Percentiles rank a stretch among this genome's conserved stretches.
phyloP scores from a whole-genome alignment of 306 rosid genomes.

The Dryas octopetala region DNA sequence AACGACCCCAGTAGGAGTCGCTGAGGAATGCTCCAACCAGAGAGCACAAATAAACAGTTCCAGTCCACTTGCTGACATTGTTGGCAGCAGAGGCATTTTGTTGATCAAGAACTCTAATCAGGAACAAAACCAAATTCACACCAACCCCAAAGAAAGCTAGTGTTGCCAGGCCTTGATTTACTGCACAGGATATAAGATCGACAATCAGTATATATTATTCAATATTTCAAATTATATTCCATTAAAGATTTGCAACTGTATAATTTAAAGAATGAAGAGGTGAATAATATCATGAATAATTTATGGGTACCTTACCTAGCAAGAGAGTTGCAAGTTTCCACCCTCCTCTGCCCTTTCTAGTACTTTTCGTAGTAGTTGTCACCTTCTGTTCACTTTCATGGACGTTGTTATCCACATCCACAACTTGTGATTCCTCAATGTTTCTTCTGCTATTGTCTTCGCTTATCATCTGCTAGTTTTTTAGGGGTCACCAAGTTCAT shows the following conservation, averaged over 20 bases:
- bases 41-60: constrained; percentile 38
- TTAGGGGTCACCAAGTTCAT: no score
- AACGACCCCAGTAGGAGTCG: constrained; percentile 44
- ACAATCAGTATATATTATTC: neutral
- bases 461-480: constrained; percentile 13
- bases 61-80: constrained; percentile 34
- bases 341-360: constrained; percentile 24
- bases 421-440: neutral
- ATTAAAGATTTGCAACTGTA: neutral
- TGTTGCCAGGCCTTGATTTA: constrained; percentile 37
- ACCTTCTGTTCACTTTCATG: neutral
- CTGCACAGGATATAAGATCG: neutral
- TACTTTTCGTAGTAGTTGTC: neutral
- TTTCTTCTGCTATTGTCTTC: neutral
- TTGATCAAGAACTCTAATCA: constrained; percentile 33
- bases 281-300: neutral
- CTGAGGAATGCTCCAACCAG: constrained; percentile 39
- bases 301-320: constrained; percentile 16
- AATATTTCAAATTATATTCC: neutral
- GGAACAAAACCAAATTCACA: constrained; percentile 38
- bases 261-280: neutral
- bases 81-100: constrained; percentile 31
- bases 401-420: neutral
- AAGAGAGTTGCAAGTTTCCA: constrained; percentile 29
- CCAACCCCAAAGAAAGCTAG: constrained; percentile 40